Evolutionary conservation across 2,329 filamentous ascomycete genomes (phyloP), one percentile per base, ranked within the genome.

Genomic region (Pleoardoris graminearum): DNA sequence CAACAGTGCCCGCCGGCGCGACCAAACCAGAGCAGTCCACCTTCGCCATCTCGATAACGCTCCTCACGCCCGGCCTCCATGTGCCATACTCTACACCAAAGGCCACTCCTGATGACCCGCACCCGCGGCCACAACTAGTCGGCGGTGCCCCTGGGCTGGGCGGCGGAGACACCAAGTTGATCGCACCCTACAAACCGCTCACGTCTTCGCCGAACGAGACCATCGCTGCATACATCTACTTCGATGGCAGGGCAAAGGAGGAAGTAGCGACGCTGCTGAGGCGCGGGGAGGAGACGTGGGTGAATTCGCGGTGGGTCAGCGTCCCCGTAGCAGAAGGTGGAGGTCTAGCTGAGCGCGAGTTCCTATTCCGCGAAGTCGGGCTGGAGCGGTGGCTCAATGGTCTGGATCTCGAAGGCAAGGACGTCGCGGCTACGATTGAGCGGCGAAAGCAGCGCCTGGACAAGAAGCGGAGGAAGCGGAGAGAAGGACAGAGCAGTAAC

Each of bases 201-300:
- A 97, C 94, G 17, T 87, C 89, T 55, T 96, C 90, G 27, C 88
- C 91, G 51, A 96, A 97, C 74, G 94, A 99, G 77, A 99, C 94
- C 12, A 93, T 99, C 65, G 94, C 94, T 27, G 94, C 93, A 32
- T 99, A 99, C 74, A 97, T 99, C 64, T 99, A 99, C 77, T 99
- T 99, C 69, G 94, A 99, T 74, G 94, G 94, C 16, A 83, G 94
- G 57, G 84, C 85, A 55, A 99, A 99, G 74, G 94, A 99, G 72
- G 94, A 99, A 76, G 95, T 99, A 3, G 94, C 94, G 47, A 99
- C 94, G 11, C 79, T 99, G 51, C 80, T 99, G 47, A 83, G 94
- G 50, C 88, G 92, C 11, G 93, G 94, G 21, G 94, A 97, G 71
- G 94, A 99, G 76, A 99, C 94, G 1, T 99, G 94, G 94, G 95